Conservation (phyloP, 805 yeast genomes). For the Lachancea waltii region DNA sequence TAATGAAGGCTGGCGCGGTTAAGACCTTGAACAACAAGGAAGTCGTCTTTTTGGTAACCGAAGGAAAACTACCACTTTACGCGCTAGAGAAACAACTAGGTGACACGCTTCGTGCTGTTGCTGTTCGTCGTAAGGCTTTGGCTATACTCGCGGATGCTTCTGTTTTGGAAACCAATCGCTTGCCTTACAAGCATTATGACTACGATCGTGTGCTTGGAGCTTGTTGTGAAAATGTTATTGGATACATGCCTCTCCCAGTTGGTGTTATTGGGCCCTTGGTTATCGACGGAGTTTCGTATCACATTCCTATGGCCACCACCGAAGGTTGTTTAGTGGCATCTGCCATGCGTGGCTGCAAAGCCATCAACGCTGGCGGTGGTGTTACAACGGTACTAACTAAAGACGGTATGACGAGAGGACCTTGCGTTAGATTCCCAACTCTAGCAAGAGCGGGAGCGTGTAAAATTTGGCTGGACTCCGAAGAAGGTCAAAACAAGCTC, state of each 20-base stretch:
- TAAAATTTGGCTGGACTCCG: slow-evolving; percentile 91
- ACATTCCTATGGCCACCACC: slow-evolving; percentile 98
- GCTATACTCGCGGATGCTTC: slow-evolving; percentile 79
- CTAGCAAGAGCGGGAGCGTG: slow-evolving; percentile 88
- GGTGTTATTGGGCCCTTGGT: slow-evolving; percentile 97
- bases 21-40: slow-evolving; percentile 64
- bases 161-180: slow-evolving; percentile 56
- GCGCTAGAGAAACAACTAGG: slow-evolving; percentile 89
- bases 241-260: slow-evolving; percentile 92
- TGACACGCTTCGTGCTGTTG: slow-evolving; percentile 88
- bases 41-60: slow-evolving; percentile 59
- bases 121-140: slow-evolving; percentile 87
- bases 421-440: slow-evolving; percentile 85
- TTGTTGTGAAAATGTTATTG: slow-evolving; percentile 97
- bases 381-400: slow-evolving; percentile 83
- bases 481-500: slow-evolving; percentile 77
- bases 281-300: slow-evolving; percentile 81
- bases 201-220: slow-evolving; percentile 97
- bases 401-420: slow-evolving; percentile 99
- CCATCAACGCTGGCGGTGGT: slow-evolving; percentile 96
- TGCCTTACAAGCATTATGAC: slow-evolving; percentile 82
- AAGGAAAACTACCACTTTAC: slow-evolving; percentile 82
- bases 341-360: slow-evolving; percentile 98
- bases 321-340: slow-evolving; percentile 99
- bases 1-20: slow-evolving; percentile 66